Conservation (phyloP, 192 early-diverging fungal species). For the Backusella tarrabulga region DNA sequence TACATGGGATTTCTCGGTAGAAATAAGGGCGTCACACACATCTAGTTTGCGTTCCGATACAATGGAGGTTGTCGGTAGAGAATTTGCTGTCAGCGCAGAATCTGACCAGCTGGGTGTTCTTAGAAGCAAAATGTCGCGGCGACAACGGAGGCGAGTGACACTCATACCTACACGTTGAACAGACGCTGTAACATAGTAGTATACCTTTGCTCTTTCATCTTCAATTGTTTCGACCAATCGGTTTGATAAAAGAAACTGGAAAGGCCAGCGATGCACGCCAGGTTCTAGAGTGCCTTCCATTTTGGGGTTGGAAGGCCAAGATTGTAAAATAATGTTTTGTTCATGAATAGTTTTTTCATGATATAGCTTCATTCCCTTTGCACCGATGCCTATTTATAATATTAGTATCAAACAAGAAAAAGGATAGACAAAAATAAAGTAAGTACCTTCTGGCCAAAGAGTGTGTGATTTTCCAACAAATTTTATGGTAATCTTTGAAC, state of each 20-base stretch:
- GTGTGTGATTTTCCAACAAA: conserved; percentile 25
- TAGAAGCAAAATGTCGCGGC: conserved; percentile 27
- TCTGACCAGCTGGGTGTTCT: conserved; percentile 26
- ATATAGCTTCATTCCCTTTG: conserved; percentile 16
- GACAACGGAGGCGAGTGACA: conserved; percentile 6
- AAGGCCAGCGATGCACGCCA: conserved; percentile 31
- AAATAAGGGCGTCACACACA: conserved; percentile 19
- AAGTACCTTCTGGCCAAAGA: conserved; percentile 37
- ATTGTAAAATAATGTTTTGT: conserved; percentile 24
- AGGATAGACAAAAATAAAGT: not conserved
- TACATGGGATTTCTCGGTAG: conserved; percentile 21
- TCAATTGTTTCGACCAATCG: conserved; percentile 29
- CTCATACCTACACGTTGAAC: conserved; percentile 16
- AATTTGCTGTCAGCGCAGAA: conserved; percentile 16
- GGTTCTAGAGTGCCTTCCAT: not conserved
- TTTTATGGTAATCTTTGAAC: conserved; percentile 15
- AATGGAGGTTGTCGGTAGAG: conserved; percentile 25
- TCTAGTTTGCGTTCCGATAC: conserved; percentile 20
- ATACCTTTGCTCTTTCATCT: conserved; percentile 33
- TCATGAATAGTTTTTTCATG: conserved; percentile 34
- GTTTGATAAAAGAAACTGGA: conserved; percentile 32
- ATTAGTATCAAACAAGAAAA: not conserved
- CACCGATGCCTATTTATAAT: conserved; percentile 15
- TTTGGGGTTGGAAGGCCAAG: not conserved
- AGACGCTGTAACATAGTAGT: conserved; percentile 24